These are phyloP conservation scores for Lolium perenne DNA, from an alignment of 176 grass and related monocot genomes.

Conservation along the genomic window DNA sequence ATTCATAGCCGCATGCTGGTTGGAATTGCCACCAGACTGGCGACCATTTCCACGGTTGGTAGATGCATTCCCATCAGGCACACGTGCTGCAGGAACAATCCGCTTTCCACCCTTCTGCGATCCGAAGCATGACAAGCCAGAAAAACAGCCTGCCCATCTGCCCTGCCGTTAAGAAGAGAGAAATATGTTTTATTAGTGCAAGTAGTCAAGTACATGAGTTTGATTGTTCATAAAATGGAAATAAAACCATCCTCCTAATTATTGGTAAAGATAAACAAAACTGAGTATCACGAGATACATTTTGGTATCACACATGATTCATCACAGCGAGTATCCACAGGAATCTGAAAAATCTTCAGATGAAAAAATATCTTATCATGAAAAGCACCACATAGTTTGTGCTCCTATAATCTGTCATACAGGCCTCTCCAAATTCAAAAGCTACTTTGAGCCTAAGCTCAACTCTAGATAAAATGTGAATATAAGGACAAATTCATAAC, in stretches of 20 bases:
- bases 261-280: not conserved
- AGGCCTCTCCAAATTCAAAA: not conserved
- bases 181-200: not conserved
- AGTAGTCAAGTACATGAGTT: conserved; percentile 11
- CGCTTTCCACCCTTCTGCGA: conserved; percentile 75
- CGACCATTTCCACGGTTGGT: conserved; percentile 53
- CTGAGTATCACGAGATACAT: not conserved
- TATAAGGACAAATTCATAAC: not conserved
- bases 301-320: conserved; percentile 1
- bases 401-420: not conserved
- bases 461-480: conserved; percentile 18
- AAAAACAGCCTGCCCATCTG: conserved; percentile 68
- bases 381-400: not conserved
- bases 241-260: not conserved
- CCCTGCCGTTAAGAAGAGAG: conserved; percentile 52
- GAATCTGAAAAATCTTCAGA: not conserved
- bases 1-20: conserved; percentile 71
- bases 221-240: conserved; percentile 7
- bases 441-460: conserved; percentile 1
- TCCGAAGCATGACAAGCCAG: conserved; percentile 57
- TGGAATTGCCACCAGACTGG: conserved; percentile 65
- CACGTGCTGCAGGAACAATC: conserved; percentile 84
- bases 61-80: conserved; percentile 60
- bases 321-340: not conserved
- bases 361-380: not conserved